phyloP scores from a whole-genome alignment of 352 stramenopile species.

The Phytopythium vexans region DNA sequence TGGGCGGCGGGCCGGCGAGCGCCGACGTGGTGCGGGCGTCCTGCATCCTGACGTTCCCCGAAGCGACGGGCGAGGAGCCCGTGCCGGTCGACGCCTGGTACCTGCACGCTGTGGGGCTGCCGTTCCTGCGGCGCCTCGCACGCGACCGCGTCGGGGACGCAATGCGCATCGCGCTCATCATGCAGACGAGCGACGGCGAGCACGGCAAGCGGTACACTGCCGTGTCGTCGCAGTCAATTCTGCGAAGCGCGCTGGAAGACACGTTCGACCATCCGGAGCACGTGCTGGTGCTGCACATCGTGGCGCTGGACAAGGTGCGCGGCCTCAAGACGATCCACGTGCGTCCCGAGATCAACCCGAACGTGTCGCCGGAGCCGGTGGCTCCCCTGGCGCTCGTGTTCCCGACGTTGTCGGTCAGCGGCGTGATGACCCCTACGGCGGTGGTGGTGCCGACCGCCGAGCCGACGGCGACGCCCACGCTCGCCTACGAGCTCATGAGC shows the following conservation, averaged over 20 bases:
- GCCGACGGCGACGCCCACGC: constrained; percentile 17
- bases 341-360: constrained; percentile 70
- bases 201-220: constrained; percentile 50
- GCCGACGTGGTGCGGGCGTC: constrained; percentile 78
- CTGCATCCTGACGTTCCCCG: constrained; percentile 81
- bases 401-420: constrained; percentile 57
- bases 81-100: constrained; percentile 85
- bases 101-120: constrained; percentile 62
- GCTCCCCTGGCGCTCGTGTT: constrained; percentile 66
- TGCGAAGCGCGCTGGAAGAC: constrained; percentile 56
- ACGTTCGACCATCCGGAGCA: constrained; percentile 59
- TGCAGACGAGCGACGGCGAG: constrained; percentile 37
- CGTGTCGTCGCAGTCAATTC: constrained; percentile 47
- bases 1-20: constrained; percentile 66
- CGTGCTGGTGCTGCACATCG: constrained; percentile 72
- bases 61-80: constrained; percentile 59
- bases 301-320: constrained; percentile 55
- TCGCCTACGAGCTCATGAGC: constrained; percentile 41
- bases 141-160: constrained; percentile 66
- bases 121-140: constrained; percentile 65
- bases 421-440: constrained; percentile 29
- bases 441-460: constrained; percentile 29
- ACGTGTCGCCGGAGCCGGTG: constrained; percentile 79
- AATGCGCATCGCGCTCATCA: constrained; percentile 52
- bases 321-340: constrained; percentile 65